Conservation (phyloP, 2,329 filamentous ascomycete species). For the Chaetomium sp. region DNA sequence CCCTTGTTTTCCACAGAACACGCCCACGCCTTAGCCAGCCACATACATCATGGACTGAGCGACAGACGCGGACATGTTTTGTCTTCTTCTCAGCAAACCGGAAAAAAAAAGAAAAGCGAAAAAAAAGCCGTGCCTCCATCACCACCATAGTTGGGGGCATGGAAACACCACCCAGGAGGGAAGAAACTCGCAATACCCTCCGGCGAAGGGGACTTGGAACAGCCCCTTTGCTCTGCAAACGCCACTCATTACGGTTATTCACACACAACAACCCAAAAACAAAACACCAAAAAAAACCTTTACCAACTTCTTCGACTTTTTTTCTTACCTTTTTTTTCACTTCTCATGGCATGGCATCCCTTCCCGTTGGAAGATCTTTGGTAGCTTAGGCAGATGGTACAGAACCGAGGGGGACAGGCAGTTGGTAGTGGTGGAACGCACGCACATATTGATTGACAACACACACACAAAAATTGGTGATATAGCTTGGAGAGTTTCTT, state of each 20-base stretch:
- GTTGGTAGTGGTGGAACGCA: neutral
- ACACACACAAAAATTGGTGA: too few species aligned
- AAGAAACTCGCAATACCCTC: too few species aligned
- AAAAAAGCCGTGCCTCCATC: neutral
- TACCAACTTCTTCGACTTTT: too few species aligned
- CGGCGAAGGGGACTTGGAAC: neutral
- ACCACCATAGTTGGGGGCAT: neutral
- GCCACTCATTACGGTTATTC: slow-evolving; percentile 1
- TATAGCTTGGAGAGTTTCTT: too few species aligned
- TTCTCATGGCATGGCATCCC: neutral
- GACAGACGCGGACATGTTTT: neutral
- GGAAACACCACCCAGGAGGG: neutral
- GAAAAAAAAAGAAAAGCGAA: neutral
- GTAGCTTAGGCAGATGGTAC: slow-evolving; percentile 12
- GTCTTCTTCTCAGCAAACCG: too few species aligned
- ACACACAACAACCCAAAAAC: too few species aligned
- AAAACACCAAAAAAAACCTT: too few species aligned
- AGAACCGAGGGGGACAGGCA: slow-evolving; percentile 7
- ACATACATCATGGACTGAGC: neutral
- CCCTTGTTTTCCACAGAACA: neutral
- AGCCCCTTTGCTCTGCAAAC: slow-evolving; percentile 1
- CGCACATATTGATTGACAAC: neutral
- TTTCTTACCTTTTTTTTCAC: neutral
- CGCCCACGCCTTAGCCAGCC: neutral
- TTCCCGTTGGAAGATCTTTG: slow-evolving; percentile 5